These are phyloP conservation scores for Kuraishia ogatae DNA, from an alignment of 805 yeast genomes.

Conservation along the genomic window DNA sequence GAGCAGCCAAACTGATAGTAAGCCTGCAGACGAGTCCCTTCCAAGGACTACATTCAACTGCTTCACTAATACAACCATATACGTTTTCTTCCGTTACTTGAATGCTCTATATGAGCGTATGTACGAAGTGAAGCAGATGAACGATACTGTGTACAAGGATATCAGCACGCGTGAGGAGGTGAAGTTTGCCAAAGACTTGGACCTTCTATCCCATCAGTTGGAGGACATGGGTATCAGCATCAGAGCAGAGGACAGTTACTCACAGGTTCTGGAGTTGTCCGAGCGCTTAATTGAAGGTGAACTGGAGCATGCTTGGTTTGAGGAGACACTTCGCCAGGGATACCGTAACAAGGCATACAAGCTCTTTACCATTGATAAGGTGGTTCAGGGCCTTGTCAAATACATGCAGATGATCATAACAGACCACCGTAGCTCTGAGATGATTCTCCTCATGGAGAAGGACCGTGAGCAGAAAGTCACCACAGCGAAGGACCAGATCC, in stretches of 20 bases:
- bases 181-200: conserved; percentile 81
- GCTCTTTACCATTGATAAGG: conserved; percentile 88
- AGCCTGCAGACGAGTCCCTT: conserved; percentile 6
- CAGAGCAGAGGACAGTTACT: conserved; percentile 60
- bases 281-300: conserved; percentile 80
- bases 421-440: conserved; percentile 73
- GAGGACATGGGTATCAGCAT: conserved; percentile 75
- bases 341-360: conserved; percentile 90
- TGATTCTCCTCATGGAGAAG: conserved; percentile 70
- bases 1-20: conserved; percentile 13
- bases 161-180: conserved; percentile 53
- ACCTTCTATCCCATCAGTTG: conserved; percentile 70
- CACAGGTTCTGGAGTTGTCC: conserved; percentile 68
- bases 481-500: conserved; percentile 78
- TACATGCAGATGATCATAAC: conserved; percentile 80
- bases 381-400: conserved; percentile 72
- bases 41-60: conserved; percentile 58
- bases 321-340: conserved; percentile 91
- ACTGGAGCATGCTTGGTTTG: conserved; percentile 89
- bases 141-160: conserved; percentile 65
- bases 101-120: conserved; percentile 77
- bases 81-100: conserved; percentile 82
- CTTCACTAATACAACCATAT: conserved; percentile 83
- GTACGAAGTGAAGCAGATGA: conserved; percentile 64
- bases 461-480: conserved; percentile 62